Base-by-base conservation (phyloP, 148 eudicot genomes). In the Polygonum maritimum region DNA sequence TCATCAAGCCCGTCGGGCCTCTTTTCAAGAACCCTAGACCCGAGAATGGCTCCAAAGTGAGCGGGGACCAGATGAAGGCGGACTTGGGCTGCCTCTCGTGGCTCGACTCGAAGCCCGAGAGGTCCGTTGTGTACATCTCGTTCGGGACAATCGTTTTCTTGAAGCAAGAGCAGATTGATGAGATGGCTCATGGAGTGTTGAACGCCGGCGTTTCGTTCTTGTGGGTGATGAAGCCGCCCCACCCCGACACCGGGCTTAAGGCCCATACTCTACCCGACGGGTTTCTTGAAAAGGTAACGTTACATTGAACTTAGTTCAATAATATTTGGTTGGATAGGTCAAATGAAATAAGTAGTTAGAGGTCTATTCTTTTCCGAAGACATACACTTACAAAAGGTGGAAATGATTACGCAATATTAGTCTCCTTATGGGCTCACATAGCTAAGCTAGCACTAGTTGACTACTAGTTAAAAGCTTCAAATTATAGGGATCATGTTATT, bases 151-250 rank as follows among this genome's bases (percentile, higher is more conserved):
- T 91, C 1, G 94, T 89, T 19, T 63, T 69, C 33, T 57, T 87
- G 82, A 85, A 84, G 60, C 94, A 91, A 40, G 87, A 91, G 26
- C 97, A 93, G 60, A 54, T 89, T 1, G 78, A 91, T 33, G 97
- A 88, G 81, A 82, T 94, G 2, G 98, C 98, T 0, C 72, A 81
- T 9, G 98, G 93, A 39, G 48, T 94, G 38, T 71, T 84, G 31
- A 77, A 76, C 22, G 76, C 92, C 0, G 88, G 74, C 0, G 83
- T 91, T 3, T 60, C 88, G 44, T 94, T 94, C 45, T 69, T 91
- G 47, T 94, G 98, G 98, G 95, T 91, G 2, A 75, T 91, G 79
- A 86, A 81, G 81, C 93, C 89, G 55, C 93, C 91, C 1, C 80
- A 79, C 33, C 77, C 82, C 74, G 82, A 80, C 19, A 35, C 54